Evolutionary conservation across 176 grass and related monocot species (phyloP).

Genomic region (Rhynchospora breviuscula): DNA sequence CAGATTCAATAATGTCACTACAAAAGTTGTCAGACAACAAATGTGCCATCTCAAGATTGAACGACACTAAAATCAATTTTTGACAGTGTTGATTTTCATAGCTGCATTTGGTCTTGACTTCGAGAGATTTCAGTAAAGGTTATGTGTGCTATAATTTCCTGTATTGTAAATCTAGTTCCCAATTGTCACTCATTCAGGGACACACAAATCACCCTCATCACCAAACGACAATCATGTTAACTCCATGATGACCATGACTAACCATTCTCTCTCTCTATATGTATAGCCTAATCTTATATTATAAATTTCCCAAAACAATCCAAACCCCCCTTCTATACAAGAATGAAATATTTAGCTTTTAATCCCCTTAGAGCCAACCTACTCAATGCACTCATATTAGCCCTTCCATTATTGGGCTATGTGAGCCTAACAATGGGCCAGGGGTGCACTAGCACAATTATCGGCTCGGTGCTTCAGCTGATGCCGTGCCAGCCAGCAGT

Average conservation of each 20-base stretch:
- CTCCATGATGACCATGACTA: slow-evolving; percentile 9
- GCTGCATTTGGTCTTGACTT: neutral
- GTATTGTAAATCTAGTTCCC: neutral
- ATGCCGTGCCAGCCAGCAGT: slow-evolving; percentile 49
- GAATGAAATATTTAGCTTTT: slow-evolving; percentile 18
- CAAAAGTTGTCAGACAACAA: neutral
- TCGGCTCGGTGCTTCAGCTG: slow-evolving; percentile 33
- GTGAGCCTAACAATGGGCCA: neutral
- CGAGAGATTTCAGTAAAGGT: neutral
- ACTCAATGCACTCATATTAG: slow-evolving; percentile 11
- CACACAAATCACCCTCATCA: slow-evolving; percentile 23
- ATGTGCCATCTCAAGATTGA: neutral
- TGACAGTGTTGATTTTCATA: neutral
- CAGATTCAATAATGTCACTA: neutral
- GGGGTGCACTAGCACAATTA: slow-evolving; percentile 19
- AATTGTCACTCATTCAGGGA: neutral
- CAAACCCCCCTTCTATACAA: neutral
- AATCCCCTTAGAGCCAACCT: neutral
- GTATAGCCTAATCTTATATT: neutral
- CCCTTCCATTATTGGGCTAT: neutral
- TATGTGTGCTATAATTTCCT: neutral
- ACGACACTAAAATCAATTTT: neutral
- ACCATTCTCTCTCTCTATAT: neutral
- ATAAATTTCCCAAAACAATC: neutral
- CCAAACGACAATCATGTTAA: slow-evolving; percentile 19